These are phyloP conservation scores for Santalum album DNA, from an alignment of 164 flowering plant genomes.

Conservation along the genomic window DNA sequence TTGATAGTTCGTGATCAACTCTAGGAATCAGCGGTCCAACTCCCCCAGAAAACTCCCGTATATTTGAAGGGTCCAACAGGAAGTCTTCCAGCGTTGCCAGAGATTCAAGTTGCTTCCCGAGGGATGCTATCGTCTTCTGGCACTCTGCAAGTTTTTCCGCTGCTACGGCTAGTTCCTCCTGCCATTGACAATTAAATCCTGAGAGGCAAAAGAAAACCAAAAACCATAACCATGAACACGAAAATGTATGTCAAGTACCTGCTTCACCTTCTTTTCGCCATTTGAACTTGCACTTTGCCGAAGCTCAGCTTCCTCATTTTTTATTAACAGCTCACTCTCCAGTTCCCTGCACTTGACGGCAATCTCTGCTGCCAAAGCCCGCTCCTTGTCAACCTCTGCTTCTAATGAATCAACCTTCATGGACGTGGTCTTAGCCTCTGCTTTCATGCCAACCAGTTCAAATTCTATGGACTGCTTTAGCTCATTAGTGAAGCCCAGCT, in stretches of 20 bases:
- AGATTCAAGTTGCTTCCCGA: conserved; percentile 70
- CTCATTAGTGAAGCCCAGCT: conserved; percentile 35
- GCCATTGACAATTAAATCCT: conserved; percentile 12
- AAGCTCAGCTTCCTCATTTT: conserved; percentile 31
- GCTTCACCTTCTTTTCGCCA: conserved; percentile 48
- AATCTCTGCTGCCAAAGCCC: conserved; percentile 31
- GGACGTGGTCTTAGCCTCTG: conserved; percentile 33
- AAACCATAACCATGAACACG: too few relatives aligned
- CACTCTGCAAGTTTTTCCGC: conserved; percentile 89
- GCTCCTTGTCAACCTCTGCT: conserved; percentile 42
- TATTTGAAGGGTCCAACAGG: conserved; percentile 44
- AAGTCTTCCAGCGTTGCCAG: conserved; percentile 82
- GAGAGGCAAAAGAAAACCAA: neutral
- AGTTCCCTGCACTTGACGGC: conserved; percentile 32
- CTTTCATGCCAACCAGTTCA: conserved; percentile 37
- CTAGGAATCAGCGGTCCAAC: conserved; percentile 17
- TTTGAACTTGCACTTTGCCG: conserved; percentile 19
- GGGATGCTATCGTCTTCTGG: conserved; percentile 83
- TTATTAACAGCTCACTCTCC: conserved; percentile 44
- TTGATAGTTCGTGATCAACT: conserved; percentile 28
- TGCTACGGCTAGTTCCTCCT: conserved; percentile 77
- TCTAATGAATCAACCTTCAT: conserved; percentile 40
- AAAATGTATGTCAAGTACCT: conserved; percentile 26
- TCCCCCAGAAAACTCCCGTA: conserved; percentile 30
- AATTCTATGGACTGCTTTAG: conserved; percentile 40